Evolutionary conservation across 768 basidiomycete genomes (phyloP).

Genomic region (Kockovaella imperatae): DNA sequence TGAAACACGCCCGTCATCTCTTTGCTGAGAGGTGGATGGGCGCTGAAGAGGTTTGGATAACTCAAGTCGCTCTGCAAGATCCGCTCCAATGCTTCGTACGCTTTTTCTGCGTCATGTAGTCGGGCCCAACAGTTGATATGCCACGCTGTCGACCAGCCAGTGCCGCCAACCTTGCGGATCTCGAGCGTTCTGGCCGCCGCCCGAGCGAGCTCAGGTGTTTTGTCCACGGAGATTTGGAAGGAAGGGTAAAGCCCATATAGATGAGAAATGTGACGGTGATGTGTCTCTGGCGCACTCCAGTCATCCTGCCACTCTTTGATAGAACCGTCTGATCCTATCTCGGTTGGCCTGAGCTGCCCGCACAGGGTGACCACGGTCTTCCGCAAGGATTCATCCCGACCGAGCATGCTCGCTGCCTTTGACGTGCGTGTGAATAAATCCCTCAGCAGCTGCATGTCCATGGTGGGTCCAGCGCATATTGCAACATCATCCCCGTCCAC

Average conservation of each 20-base stretch:
- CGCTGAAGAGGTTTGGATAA: conserved; percentile 1
- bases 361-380: background rate
- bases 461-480: conserved; percentile 1
- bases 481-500: background rate
- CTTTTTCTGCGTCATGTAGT: background rate
- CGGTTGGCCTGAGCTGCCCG: background rate
- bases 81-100: background rate
- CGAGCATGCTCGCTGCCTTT: background rate
- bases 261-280: conserved; percentile 2
- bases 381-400: background rate
- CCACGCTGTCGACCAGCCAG: background rate
- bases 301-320: background rate
- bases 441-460: background rate
- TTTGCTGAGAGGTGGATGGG: background rate
- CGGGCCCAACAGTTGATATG: background rate
- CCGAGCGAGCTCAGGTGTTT: background rate
- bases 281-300: background rate
- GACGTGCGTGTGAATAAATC: background rate
- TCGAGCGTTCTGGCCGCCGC: background rate
- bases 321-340: background rate
- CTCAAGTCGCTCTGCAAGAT: background rate
- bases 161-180: background rate
- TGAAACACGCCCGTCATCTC: background rate
- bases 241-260: background rate
- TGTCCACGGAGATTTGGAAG: background rate